Conservation (phyloP, 163 green algal species). For the Scenedesmus sp. region DNA sequence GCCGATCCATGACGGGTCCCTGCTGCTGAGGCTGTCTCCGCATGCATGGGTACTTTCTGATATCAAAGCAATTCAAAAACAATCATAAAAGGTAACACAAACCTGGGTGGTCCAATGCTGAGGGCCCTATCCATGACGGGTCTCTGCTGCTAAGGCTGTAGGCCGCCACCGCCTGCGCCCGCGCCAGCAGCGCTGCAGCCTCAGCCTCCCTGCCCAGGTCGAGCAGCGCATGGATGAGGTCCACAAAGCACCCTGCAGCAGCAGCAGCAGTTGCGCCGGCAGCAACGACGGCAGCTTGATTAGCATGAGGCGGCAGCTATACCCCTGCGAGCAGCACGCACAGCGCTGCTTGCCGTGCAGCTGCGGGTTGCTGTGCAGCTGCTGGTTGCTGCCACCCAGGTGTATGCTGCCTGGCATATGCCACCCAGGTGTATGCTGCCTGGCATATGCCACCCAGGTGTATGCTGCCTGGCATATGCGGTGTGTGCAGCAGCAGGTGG, state of each 20-base stretch:
- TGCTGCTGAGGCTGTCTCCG: not conserved
- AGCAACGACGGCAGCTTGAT: not conserved
- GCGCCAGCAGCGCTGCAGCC: constrained; percentile 20
- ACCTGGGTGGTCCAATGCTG: not conserved
- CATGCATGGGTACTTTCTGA: no score
- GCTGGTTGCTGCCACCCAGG: no score
- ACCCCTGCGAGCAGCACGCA: no score
- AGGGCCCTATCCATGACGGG: not conserved
- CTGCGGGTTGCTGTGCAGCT: no score
- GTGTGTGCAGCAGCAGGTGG: no score
- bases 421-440: no score
- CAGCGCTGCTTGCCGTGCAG: no score
- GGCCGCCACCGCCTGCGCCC: constrained; percentile 4
- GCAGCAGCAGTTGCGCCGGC: not conserved
- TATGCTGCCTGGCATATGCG: no score
- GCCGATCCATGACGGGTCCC: no score
- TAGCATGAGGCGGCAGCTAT: not conserved
- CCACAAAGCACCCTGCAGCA: constrained; percentile 17
- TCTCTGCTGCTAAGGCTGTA: not conserved
- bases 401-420: no score
- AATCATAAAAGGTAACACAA: not conserved
- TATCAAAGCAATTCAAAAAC: not conserved
- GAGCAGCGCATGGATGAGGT: constrained; percentile 22
- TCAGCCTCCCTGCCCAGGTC: constrained; percentile 2
- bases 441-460: no score